A percentile compares a stretch with the other conserved stretches of the same genome.
phyloP scores from a whole-genome alignment of 805 yeast species.

The Danielozyma ontarioensis region DNA sequence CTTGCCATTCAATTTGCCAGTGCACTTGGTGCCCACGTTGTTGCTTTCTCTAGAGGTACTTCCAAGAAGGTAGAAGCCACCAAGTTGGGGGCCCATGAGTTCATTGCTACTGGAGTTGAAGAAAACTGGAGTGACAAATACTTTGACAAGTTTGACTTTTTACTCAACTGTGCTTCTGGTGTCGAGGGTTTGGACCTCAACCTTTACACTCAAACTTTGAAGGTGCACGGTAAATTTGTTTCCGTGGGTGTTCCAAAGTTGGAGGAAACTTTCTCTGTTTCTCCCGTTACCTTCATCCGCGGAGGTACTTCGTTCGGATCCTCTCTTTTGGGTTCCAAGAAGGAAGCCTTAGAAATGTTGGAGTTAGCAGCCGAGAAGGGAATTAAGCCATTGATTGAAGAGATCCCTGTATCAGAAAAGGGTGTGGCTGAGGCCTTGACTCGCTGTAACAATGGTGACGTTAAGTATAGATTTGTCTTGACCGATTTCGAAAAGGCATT shows the following conservation, averaged over 20 bases:
- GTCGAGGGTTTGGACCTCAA: conserved; percentile 45
- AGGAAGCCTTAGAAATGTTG: conserved; percentile 63
- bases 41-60: conserved; percentile 48
- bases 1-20: conserved; percentile 52
- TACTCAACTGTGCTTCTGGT: conserved; percentile 51
- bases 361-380: conserved; percentile 55
- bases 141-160: conserved; percentile 40
- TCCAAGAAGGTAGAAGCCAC: conserved; percentile 46
- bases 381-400: conserved; percentile 61
- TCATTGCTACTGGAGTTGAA: conserved; percentile 49
- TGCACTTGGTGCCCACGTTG: conserved; percentile 57
- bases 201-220: conserved; percentile 44
- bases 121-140: conserved; percentile 36
- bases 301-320: conserved; percentile 51
- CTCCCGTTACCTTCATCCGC: conserved; percentile 48
- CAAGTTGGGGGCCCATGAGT: conserved; percentile 49
- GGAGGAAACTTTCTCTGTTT: conserved; percentile 39
- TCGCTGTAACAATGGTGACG: conserved; percentile 50
- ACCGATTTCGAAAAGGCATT: conserved; percentile 50
- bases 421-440: conserved; percentile 52
- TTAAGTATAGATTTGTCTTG: conserved; percentile 60
- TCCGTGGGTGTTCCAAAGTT: conserved; percentile 62
- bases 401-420: conserved; percentile 47
- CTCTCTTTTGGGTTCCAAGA: conserved; percentile 56
- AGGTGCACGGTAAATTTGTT: conserved; percentile 53